These are phyloP conservation scores for Clonostachys sp. DNA, from an alignment of 2,329 filamentous ascomycete genomes.

Conservation along the genomic window DNA sequence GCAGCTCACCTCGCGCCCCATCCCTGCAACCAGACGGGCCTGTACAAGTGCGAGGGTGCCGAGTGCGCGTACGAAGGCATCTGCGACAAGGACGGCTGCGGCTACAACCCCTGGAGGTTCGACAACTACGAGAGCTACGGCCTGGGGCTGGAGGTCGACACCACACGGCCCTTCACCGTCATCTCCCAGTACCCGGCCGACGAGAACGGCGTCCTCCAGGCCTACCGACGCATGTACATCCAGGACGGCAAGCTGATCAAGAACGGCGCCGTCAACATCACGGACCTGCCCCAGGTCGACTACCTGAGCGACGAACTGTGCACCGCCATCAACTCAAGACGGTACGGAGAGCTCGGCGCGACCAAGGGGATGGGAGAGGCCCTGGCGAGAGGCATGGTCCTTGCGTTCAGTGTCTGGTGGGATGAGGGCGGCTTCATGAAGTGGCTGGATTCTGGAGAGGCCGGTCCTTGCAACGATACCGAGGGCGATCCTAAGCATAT, in stretches of 20 bases:
- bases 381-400: slow-evolving; percentile 41
- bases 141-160: slow-evolving; percentile 24
- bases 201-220: slow-evolving; percentile 25
- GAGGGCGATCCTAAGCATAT: slow-evolving; percentile 48
- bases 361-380: slow-evolving; percentile 38
- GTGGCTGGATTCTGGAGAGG: slow-evolving; percentile 42
- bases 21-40: slow-evolving; percentile 35
- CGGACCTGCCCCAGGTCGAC: slow-evolving; percentile 21
- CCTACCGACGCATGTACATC: slow-evolving; percentile 43
- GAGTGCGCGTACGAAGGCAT: slow-evolving; percentile 30
- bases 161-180: slow-evolving; percentile 32
- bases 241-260: slow-evolving; percentile 42
- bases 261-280: slow-evolving; percentile 26
- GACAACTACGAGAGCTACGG: slow-evolving; percentile 23
- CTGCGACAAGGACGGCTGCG: slow-evolving; percentile 38
- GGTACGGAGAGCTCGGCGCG: slow-evolving; percentile 30
- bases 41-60: slow-evolving; percentile 36
- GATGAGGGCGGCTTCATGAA: slow-evolving; percentile 45
- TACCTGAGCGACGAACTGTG: slow-evolving; percentile 29
- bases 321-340: slow-evolving; percentile 16
- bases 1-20: slow-evolving; percentile 42
- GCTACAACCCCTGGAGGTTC: slow-evolving; percentile 33
- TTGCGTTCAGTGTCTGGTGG: slow-evolving; percentile 50
- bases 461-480: slow-evolving; percentile 47
- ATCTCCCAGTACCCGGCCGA: slow-evolving; percentile 43